A percentile compares a stretch with the other conserved stretches of the same genome.
phyloP scores from a whole-genome alignment of 2,329 filamentous ascomycete species.

The Ophiocordyceps polyrhachis-furcata region DNA sequence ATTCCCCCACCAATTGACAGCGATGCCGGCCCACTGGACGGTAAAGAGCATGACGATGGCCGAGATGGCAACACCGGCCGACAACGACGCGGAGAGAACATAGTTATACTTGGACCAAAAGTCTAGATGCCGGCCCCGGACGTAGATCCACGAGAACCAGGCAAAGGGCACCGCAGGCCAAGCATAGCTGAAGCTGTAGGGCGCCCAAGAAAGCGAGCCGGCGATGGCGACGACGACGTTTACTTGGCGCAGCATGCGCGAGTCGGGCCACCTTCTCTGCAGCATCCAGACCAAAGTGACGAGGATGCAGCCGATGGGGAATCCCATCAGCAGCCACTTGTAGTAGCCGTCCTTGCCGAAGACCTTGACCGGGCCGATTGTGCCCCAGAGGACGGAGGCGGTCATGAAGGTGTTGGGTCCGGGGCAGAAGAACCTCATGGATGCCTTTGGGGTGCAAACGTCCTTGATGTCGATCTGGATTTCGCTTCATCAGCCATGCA shows the following conservation, averaged over 20 bases:
- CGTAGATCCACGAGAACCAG: constrained; percentile 31
- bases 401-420: constrained; percentile 37
- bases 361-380: constrained; percentile 29
- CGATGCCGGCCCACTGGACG: constrained; percentile 23
- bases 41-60: constrained; percentile 35
- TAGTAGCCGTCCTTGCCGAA: constrained; percentile 30
- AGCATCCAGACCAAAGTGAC: constrained; percentile 22
- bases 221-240: constrained; percentile 29
- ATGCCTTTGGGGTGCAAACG: constrained; percentile 28
- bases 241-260: constrained; percentile 22
- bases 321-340: constrained; percentile 26
- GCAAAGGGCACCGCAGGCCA: constrained; percentile 33
- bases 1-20: constrained; percentile 32
- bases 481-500: background rate
- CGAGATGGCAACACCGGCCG: constrained; percentile 28
- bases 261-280: constrained; percentile 21
- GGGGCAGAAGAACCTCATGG: constrained; percentile 31
- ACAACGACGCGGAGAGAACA: constrained; percentile 31
- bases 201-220: constrained; percentile 26
- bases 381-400: constrained; percentile 35
- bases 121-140: constrained; percentile 27
- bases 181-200: constrained; percentile 32
- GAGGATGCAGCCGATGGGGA: constrained; percentile 27
- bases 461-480: constrained; percentile 21
- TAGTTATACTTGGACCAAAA: constrained; percentile 39